Evolutionary conservation across 352 stramenopile genomes (phyloP), one percentile per base, ranked within the genome.

Genomic region (Plasmopara muralis): DNA sequence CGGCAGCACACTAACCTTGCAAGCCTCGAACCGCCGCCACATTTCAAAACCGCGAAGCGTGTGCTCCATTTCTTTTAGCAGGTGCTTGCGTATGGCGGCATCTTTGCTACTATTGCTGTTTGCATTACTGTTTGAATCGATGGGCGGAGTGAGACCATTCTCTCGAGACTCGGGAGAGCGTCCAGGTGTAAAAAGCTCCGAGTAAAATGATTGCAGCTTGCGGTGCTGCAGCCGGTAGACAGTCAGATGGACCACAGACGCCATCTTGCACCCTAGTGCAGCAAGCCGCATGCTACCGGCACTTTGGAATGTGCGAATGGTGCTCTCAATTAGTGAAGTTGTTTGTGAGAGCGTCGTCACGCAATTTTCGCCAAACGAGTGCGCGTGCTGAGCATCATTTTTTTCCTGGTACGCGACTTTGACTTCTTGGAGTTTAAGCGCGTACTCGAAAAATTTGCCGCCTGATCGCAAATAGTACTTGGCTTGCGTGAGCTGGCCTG

Each of bases 1-100:
- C n/a, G 83, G 81, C 5, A 94, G 55, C 52, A 94, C 83, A 15
- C 62, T 66, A 37, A 87, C 63, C 12, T 75, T 77, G 54, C 70
- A 87, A 13, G 68, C 49, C 57, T 94, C 83, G 52, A 88, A 94
- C 38, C 77, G 81, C 43, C 75, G 73, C 83, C 83, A 94, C 76
- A 92, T 89, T 50, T 94, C 83, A 38, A 92, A 94, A 7, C 83
- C 83, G 18, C 81, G 83, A 54, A 94, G 61, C 29, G 80, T 85
- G 41, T 87, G 77, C 53, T 91, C 83, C 81, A 92, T 89, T 51
- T 92, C 81, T 55, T 90, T 91, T 20, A 94, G 60, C 46, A 94
- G 52, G 28, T 78, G 76, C 41, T 77, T 62, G 35, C 75, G 72
- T 38, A 90, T 73, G 10, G 75, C 72, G 14, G 76, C 69, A 20